Base-by-base conservation (phyloP, 1,139 yeast genomes). In the Pichia sp. region DNA sequence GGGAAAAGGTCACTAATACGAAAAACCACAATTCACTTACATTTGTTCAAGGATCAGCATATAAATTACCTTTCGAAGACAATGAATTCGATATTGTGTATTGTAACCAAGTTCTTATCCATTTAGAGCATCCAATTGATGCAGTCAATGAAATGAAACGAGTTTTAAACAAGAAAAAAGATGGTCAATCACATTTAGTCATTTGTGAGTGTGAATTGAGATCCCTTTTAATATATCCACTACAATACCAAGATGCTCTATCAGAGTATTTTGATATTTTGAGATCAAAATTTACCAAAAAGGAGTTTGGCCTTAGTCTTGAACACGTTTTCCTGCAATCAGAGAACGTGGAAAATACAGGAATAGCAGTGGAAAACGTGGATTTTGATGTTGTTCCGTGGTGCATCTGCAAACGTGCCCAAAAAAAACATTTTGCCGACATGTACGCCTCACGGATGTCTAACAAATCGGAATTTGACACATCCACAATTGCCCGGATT, bases 171-270 rank as follows among this genome's bases (percentile, higher is more conserved):
- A 26, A 29, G 28, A 11, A 6, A 2, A 16, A 31, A 5, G 21
- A 4, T 11, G 11, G 15, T 6, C 10, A 35, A 21, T 27, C 31
- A 3, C n/a, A 19, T 11, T n/a, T 41, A 4, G 33, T 33, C 30
- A 11, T 20, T 27, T 33, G 36, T 32, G 42, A 41, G 19, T 35
- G 30, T 11, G 45, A 41, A 18, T 9, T 38, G 8, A 27, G 42
- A 19, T 41, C 45, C 3, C 14, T 34, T 4, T 23, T 41, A 14
- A 25, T 35, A 8, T 33, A 34, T 29, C 41, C 43, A 16, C 13
- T 35, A 6, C 8, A 30, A n/a, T 33, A 42, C 22, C 38, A 39
- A 31, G 15, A 13, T 16, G 6, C 18, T 5, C 55, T 49, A 63
- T 10, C 21, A 9, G 26, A 32, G 1, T 36, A 20, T 16, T 40